These are phyloP conservation scores for Pseudozyma sp. DNA, from an alignment of 1,284 basidiomycete species.

Conservation along the genomic window DNA sequence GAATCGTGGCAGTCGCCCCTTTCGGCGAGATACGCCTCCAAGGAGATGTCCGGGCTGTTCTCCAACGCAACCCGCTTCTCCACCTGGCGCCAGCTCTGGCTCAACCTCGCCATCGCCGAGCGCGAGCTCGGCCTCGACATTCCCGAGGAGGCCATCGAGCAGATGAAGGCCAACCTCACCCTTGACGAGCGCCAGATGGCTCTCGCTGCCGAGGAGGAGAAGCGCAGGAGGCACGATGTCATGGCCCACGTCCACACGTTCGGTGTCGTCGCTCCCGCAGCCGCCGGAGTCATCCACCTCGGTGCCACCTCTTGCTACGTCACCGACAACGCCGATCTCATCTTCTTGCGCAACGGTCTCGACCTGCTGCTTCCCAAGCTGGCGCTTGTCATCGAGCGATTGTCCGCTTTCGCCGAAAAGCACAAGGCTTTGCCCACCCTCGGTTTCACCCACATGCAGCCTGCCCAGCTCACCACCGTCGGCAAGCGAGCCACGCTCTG, in stretches of 20 bases:
- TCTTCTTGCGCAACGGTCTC: conserved; percentile 90
- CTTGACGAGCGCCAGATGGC: conserved; percentile 91
- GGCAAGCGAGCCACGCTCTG: conserved; percentile 99
- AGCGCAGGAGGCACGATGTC: conserved; percentile 96
- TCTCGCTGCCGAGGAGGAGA: conserved; percentile 92
- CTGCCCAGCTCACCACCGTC: conserved; percentile 96
- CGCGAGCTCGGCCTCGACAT: conserved; percentile 94
- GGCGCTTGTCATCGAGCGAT: conserved; percentile 86
- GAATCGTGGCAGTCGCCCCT: conserved; percentile 67
- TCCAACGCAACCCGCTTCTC: conserved; percentile 91
- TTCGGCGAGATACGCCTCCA: conserved; percentile 88
- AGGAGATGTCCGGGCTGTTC: conserved; percentile 97
- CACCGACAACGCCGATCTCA: conserved; percentile 89
- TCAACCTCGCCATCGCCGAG: conserved; percentile 94
- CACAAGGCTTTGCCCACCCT: conserved; percentile 72
- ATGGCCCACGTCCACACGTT: conserved; percentile 99
- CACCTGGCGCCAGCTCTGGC: conserved; percentile 97
- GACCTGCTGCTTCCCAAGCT: conserved; percentile 87
- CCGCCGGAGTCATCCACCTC: conserved; percentile 95
- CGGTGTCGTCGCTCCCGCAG: conserved; percentile 90
- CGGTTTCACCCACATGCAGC: conserved; percentile 99
- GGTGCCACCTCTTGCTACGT: conserved; percentile 99
- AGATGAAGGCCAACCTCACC: conserved; percentile 89
- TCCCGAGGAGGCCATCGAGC: conserved; percentile 87
- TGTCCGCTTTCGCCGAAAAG: conserved; percentile 80